Base-by-base conservation (phyloP, 1,139 yeast species). In the Kluyveromyces marxianus region DNA sequence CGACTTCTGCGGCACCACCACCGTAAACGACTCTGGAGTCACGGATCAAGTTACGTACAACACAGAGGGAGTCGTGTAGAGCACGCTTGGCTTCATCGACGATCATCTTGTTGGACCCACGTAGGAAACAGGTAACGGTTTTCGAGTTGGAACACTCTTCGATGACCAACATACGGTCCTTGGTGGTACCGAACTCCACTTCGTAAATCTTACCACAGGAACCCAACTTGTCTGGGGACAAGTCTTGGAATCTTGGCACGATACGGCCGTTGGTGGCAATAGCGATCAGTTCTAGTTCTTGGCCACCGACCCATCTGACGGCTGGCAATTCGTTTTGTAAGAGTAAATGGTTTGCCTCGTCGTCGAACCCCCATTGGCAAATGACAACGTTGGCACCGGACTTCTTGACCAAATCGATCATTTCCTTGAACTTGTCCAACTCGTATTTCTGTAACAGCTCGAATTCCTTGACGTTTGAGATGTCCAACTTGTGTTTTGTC, bases 341-440 rank as follows among this genome's bases (percentile, higher is more conserved):
- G 52, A 92, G 75, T 62, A 92, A 71, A 67, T 94, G 97, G 69
- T 92, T 94, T 39, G 98, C 98, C 71, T 94, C 98, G 67, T 94
- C 99, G 65, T 94, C 98, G 62, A 94, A 94, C 10, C 99, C 99
- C 98, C 98, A 92, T 71, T 92, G 99, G 70, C 98, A 92, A 36
- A 95, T 94, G 48, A 92, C 98, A 44, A 90, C 79, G 65, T 90
- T 92, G 33, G 99, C 98, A 33, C 98, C 98, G 0, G 96, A 76
- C 25, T 76, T 78, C 69, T 94, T 90, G 47, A 92, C 95, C 51
- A 75, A 71, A 51, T 83, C 77, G 52, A 92, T 89, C 98, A 94
- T 92, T 65, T 87, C 89, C 63, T 75, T 79, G 63, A 92, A 94
- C 66, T 88, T 90, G 53, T 82, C 81, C 56, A 84, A 94, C 72